phyloP scores from a whole-genome alignment of 495 filamentous ascomycete species.

The Aspergillus cavernicola region DNA sequence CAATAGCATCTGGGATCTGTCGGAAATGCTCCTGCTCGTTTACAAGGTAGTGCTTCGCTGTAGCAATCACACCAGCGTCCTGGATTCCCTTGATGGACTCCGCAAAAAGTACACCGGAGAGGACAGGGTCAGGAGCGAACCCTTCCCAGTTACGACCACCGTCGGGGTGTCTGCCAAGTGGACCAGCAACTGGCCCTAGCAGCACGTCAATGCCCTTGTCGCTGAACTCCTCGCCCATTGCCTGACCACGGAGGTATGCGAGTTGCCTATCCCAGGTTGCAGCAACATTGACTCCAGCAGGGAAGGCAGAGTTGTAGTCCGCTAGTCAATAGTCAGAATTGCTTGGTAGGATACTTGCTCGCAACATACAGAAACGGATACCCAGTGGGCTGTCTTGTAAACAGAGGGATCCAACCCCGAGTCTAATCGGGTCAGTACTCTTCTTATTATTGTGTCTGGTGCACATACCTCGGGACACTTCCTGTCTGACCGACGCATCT shows the following conservation, averaged over 20 bases:
- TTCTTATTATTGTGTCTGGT: no score
- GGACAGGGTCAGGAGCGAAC: conserved; percentile 67
- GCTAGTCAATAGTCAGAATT: conserved; percentile 33
- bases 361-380: conserved; percentile 59
- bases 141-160: conserved; percentile 87
- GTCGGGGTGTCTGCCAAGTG: conserved; percentile 68
- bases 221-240: conserved; percentile 76
- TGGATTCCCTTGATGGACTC: conserved; percentile 80
- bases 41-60: conserved; percentile 75
- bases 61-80: conserved; percentile 75
- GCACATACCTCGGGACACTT: conserved; percentile 35
- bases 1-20: conserved; percentile 58
- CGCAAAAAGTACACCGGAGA: conserved; percentile 69
- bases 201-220: conserved; percentile 83
- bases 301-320: conserved; percentile 77
- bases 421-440: conserved; percentile 38
- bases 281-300: conserved; percentile 75
- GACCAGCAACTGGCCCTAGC: conserved; percentile 86
- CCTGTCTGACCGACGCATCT: conserved; percentile 74
- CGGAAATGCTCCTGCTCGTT: conserved; percentile 84
- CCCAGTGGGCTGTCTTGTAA: conserved; percentile 90
- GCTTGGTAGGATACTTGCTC: not conserved
- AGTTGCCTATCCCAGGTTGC: conserved; percentile 73
- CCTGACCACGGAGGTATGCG: conserved; percentile 70
- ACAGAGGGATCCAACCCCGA: conserved; percentile 79